Evolutionary conservation across 148 eudicot genomes (phyloP).

Genomic region (Chenopodium album): DNA sequence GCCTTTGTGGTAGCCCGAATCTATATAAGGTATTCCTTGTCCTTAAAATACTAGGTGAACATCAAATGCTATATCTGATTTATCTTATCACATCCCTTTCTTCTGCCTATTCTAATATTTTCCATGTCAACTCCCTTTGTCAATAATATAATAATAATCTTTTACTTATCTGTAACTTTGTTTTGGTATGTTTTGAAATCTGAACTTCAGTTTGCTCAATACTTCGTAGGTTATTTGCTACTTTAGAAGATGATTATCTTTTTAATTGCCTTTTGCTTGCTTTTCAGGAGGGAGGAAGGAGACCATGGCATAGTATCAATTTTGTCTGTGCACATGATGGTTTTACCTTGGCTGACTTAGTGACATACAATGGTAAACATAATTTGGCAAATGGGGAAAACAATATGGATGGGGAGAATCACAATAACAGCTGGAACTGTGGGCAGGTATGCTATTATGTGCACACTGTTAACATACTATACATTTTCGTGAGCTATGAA

Average conservation of each 20-base stretch:
- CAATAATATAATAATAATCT: background rate
- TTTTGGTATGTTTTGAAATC: background rate
- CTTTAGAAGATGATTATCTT: background rate
- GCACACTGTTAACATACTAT: background rate
- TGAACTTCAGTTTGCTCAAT: background rate
- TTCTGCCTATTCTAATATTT: background rate
- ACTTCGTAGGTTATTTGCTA: too few relatives aligned
- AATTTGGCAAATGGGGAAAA: conserved; percentile 96
- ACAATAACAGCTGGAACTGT: conserved; percentile 97
- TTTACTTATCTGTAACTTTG: background rate
- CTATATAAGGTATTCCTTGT: conserved; percentile 65
- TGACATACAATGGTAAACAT: conserved; percentile 82
- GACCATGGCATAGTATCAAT: conserved; percentile 97
- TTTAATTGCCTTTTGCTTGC: background rate
- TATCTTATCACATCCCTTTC: background rate
- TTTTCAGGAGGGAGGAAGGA: conserved; percentile 85
- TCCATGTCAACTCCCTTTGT: background rate
- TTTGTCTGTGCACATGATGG: conserved; percentile 97
- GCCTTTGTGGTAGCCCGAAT: conserved; percentile 95
- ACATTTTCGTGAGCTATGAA: background rate
- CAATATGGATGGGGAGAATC: conserved; percentile 96
- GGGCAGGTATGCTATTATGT: conserved; percentile 60
- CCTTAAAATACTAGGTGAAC: conserved; percentile 9
- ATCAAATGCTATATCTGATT: background rate
- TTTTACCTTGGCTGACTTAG: conserved; percentile 89